A percentile compares a stretch with the other conserved stretches of the same genome.
Conservation (phyloP, 2,329 filamentous ascomycete species). For the Phoma herbarum region DNA sequence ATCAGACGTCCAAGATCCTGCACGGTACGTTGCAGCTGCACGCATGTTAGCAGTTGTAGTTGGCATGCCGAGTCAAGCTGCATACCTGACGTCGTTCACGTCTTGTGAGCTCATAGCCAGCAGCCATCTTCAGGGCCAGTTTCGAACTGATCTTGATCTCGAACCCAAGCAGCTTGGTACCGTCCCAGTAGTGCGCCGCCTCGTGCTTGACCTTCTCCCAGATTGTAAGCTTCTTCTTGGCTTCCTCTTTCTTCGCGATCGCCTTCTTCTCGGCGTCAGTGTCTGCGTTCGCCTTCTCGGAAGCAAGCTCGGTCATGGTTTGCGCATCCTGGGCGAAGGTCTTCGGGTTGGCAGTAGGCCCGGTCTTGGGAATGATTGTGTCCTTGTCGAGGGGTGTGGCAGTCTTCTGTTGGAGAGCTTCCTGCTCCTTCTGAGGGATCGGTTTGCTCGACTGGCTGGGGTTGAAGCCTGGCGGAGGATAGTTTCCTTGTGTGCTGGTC, state of each 20-base stretch:
- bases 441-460: slow-evolving; percentile 89
- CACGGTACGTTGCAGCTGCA: slow-evolving; percentile 82
- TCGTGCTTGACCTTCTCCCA: slow-evolving; percentile 97
- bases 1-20: slow-evolving; percentile 92
- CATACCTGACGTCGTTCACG: slow-evolving; percentile 84
- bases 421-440: slow-evolving; percentile 65
- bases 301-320: slow-evolving; percentile 70
- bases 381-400: slow-evolving; percentile 38
- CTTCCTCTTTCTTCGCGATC: slow-evolving; percentile 67
- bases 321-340: slow-evolving; percentile 57
- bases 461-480: slow-evolving; percentile 89
- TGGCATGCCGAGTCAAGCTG: neutral
- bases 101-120: slow-evolving; percentile 93
- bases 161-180: slow-evolving; percentile 90
- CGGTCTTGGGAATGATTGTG: slow-evolving; percentile 48
- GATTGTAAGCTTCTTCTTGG: slow-evolving; percentile 85
- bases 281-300: slow-evolving; percentile 63
- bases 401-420: slow-evolving; percentile 32
- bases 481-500: slow-evolving; percentile 59
- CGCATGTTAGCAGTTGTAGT: slow-evolving; percentile 21
- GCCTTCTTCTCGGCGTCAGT: slow-evolving; percentile 64
- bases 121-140: slow-evolving; percentile 95
- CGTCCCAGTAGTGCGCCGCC: slow-evolving; percentile 94
- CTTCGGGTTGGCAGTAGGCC: slow-evolving; percentile 57
- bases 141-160: slow-evolving; percentile 93